A percentile compares a stretch with the other conserved stretches of the same genome.
Evolutionary conservation across 2,329 filamentous ascomycete species (phyloP).

Genomic region (Diplocarpon rosae): DNA sequence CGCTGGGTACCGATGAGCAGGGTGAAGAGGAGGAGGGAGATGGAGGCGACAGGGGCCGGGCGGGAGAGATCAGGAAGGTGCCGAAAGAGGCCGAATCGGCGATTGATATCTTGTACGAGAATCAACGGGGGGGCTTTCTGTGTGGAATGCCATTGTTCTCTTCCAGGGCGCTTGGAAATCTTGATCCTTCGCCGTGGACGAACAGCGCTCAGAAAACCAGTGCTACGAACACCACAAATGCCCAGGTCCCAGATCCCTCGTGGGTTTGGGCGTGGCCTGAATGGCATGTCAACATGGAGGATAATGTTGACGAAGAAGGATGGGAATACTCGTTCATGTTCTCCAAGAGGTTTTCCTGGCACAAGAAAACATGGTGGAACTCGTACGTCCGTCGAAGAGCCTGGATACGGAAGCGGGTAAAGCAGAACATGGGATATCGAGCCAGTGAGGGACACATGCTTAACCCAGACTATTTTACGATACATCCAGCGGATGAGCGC

Average conservation of each 20-base stretch:
- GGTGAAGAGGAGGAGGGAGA: conserved; percentile 4
- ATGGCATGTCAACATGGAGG: conserved; percentile 59
- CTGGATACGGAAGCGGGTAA: conserved; percentile 75
- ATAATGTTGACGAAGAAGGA: conserved; percentile 75
- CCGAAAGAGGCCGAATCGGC: conserved; percentile 36
- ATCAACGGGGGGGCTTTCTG: conserved; percentile 81
- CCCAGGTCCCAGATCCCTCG: conserved; percentile 84
- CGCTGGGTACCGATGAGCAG: neutral
- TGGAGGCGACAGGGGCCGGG: conserved; percentile 12
- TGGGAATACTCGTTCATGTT: conserved; percentile 97
- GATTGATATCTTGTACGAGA: conserved; percentile 89
- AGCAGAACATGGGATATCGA: conserved; percentile 37
- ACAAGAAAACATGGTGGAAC: conserved; percentile 84
- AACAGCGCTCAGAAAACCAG: conserved; percentile 53
- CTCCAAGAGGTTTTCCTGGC: conserved; percentile 65
- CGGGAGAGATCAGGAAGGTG: conserved; percentile 6
- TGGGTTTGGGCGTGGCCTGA: conserved; percentile 80
- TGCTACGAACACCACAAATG: conserved; percentile 63
- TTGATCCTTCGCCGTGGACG: conserved; percentile 83
- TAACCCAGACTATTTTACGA: conserved; percentile 69
- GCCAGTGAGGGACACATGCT: conserved; percentile 49
- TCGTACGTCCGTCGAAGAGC: conserved; percentile 84
- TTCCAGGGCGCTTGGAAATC: conserved; percentile 67
- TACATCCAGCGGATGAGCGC: conserved; percentile 43
- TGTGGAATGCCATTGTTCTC: conserved; percentile 90